Base-by-base conservation (phyloP, 1,139 yeast species). In the Debaryomycetaceae sp. region DNA sequence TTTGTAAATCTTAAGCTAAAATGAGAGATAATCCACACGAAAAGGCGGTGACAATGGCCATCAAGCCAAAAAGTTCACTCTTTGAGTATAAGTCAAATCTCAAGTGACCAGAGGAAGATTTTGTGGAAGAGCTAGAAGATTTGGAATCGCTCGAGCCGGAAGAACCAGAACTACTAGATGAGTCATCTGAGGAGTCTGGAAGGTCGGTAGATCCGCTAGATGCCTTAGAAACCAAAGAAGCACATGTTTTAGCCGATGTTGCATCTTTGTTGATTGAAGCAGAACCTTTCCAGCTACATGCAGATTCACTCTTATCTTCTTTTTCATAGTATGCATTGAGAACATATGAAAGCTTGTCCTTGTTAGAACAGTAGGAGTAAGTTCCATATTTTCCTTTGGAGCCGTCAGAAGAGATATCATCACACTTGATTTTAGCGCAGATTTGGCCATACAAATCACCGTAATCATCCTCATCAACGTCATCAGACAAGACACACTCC, bases 351-450 rank as follows among this genome's bases (percentile, higher is more conserved):
- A 72, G 67, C 56, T 67, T 65, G 34, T 66, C 67, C 50, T 68
- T 66, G 41, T 59, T 55, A 29, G 59, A 49, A 56, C 77, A 81
- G 72, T 70, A 75, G 5, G 83, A 78, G 60, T 65, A 77, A 32
- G 81, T 75, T 53, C 87, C 89, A 53, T 81, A 83, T 30, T 61
- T 56, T 57, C 85, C 87, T 31, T 72, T 56, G 41, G 78, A 68
- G 61, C 84, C 89, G 62, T 83, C 78, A 41, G 72, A 73, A 38
- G 57, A 54, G 48, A 84, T 81, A 52, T 82, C 87, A 39, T 63
- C 61, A 57, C 78, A 71, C 53, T 62, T 67, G 43, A 78, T 61
- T 38, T 62, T 46, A 37, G 65, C 70, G 63, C 88, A 83, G 39
- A 82, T 70, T 49, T 59, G 60, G 43, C 70, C 64, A 56, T 73